Percentiles rank a stretch among this genome's conserved stretches.
These are phyloP conservation scores for Thelonectria olida DNA, from an alignment of 2,329 filamentous ascomycete species.

Conservation along the genomic window DNA sequence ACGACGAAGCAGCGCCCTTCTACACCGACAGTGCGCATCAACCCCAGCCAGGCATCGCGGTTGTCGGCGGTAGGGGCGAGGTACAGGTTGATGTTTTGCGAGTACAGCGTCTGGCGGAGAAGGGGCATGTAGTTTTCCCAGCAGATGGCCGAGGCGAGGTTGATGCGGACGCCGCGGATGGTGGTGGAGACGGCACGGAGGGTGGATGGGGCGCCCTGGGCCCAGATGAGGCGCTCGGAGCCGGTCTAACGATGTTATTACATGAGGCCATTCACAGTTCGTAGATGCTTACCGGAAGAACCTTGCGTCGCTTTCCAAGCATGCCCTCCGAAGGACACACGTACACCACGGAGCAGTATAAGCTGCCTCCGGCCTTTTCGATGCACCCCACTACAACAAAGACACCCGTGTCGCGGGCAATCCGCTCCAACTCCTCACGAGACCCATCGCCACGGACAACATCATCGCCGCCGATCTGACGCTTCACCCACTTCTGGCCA, in stretches of 20 bases:
- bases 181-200: conserved; percentile 81
- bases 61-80: conserved; percentile 90
- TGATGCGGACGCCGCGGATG: conserved; percentile 82
- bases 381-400: conserved; percentile 85
- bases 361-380: conserved; percentile 80
- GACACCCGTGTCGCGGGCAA: conserved; percentile 80
- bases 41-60: conserved; percentile 80
- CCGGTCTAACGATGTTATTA: conserved; percentile 64
- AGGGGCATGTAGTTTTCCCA: conserved; percentile 98
- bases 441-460: conserved; percentile 66
- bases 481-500: conserved; percentile 76
- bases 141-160: conserved; percentile 88
- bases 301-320: conserved; percentile 88
- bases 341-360: conserved; percentile 87
- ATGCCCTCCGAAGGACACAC: conserved; percentile 78
- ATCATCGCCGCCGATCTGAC: conserved; percentile 55
- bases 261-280: not conserved
- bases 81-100: conserved; percentile 91
- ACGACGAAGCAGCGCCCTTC: conserved; percentile 90
- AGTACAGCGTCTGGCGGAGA: conserved; percentile 83
- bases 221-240: conserved; percentile 86
- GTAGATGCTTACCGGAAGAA: conserved; percentile 76
- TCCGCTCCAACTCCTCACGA: conserved; percentile 78
- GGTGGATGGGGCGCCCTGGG: conserved; percentile 81
- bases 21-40: conserved; percentile 83